These are phyloP conservation scores for Choricystis sp. DNA, from an alignment of 139 green algal species.

Conservation along the genomic window DNA sequence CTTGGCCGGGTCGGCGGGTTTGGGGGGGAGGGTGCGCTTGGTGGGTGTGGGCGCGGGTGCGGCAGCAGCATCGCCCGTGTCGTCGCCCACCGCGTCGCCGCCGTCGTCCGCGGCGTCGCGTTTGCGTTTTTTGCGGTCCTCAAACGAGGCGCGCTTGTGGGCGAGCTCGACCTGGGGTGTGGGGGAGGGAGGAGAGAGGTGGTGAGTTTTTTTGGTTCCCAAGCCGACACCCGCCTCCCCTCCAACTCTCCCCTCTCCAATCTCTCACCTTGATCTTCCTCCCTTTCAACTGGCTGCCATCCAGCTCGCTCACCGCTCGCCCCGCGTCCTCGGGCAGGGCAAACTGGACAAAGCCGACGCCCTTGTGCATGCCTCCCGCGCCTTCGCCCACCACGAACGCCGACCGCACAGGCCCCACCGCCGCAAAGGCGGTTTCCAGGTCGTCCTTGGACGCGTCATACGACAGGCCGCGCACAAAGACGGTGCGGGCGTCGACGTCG, in stretches of 20 bases:
- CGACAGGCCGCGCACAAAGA: conserved; percentile 62
- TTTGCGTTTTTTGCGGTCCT: conserved; percentile 45
- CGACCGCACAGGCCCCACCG: conserved; percentile 60
- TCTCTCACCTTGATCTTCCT: conserved; percentile 50
- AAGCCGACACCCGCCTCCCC: too few relatives aligned
- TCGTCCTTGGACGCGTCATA: conserved; percentile 37
- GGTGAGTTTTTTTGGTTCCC: too few relatives aligned
- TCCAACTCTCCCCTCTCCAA: too few relatives aligned
- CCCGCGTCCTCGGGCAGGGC: conserved; percentile 66
- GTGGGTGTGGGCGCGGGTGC: background rate
- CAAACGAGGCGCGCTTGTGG: conserved; percentile 37
- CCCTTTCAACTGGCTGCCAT: conserved; percentile 39
- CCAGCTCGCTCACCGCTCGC: conserved; percentile 41
- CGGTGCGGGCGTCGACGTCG: conserved; percentile 26
- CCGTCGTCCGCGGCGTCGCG: conserved; percentile 1
- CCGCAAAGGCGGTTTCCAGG: conserved; percentile 50
- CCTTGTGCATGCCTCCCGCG: conserved; percentile 20
- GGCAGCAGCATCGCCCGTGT: background rate
- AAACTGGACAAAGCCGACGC: conserved; percentile 76
- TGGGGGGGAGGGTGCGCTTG: conserved; percentile 1
- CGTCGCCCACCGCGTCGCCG: conserved; percentile 1
- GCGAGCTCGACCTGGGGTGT: conserved; percentile 49
- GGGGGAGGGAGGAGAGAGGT: too few relatives aligned
- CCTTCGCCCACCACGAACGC: conserved; percentile 55
- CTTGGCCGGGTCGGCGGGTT: conserved; percentile 22